Evolutionary conservation across 495 filamentous ascomycete species (phyloP), one percentile per base, ranked within the genome.

Genomic region (Penicillium turbatum): DNA sequence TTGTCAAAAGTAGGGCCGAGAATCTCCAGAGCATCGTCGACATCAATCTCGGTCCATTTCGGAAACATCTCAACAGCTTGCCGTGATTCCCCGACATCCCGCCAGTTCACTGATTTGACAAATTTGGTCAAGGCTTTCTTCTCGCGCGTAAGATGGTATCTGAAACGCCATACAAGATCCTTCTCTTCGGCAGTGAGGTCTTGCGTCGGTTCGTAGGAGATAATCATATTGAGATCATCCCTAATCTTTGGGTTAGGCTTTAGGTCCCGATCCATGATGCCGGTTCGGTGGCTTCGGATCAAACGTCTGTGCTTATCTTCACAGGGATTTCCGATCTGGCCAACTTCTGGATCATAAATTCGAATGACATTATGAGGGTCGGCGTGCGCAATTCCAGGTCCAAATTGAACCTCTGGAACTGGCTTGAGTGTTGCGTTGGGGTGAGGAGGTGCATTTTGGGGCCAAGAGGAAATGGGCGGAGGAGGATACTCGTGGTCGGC

Each of bases 111-210:
- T 1, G 90, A 95, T 69, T 97, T 97, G 61, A 97, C 89, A 57
- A 99, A 96, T 62, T 99, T 99, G 19, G 93, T 97, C 35, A 97
- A 75, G 2, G 92, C 93, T 55, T 89, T 81, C 71, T 97, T 97
- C 60, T 99, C 91, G 34, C 90, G 81, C 0, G 89, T 92, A 6
- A 99, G 68, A 65, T 96, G 90, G 67, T 96, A 93, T 43, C 93
- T 79, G 73, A 97, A 99, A 58, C 92, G 89, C 93, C 93, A 99
- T 29, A 99, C 79, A 10, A 96, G 76, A 67, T 99, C 95, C 62
- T 95, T 96, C 61, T 99, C 95, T 59, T 95, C 89, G 0, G 87
- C 79, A 4, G 83, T 87, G 6, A 99, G 79, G 26, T 86, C 82
- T 51, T 96, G 90, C 1, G 92, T 96, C 5, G 93, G 93, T 9